Percentiles rank a stretch among this genome's conserved stretches.
These are phyloP conservation scores for Abortiporus biennis DNA, from an alignment of 1,284 basidiomycete genomes.

Conservation along the genomic window DNA sequence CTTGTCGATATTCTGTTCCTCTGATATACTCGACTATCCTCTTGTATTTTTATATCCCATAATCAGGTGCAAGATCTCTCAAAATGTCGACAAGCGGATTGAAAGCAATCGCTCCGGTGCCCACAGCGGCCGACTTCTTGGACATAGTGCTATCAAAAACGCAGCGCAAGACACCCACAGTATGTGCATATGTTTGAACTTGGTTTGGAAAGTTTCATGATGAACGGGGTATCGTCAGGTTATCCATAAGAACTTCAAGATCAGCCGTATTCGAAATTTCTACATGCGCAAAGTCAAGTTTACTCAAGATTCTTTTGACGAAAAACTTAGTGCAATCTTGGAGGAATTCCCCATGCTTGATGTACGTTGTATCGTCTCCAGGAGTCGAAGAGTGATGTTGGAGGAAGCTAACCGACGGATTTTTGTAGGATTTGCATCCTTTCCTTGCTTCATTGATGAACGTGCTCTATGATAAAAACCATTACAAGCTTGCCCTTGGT, in stretches of 20 bases:
- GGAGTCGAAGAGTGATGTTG: not conserved
- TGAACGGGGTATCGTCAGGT: slow-evolving; percentile 39
- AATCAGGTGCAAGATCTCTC: slow-evolving; percentile 9
- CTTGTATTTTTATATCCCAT: not conserved
- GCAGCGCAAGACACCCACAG: slow-evolving; percentile 95
- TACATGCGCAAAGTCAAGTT: slow-evolving; percentile 99
- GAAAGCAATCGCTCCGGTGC: slow-evolving; percentile 96
- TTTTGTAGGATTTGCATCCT: slow-evolving; percentile 81
- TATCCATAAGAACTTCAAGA: slow-evolving; percentile 99
- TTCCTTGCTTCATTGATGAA: slow-evolving; percentile 93
- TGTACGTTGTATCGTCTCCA: slow-evolving; percentile 41
- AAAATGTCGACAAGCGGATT: slow-evolving; percentile 83
- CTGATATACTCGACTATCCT: slow-evolving; percentile 4
- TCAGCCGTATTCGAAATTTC: slow-evolving; percentile 89
- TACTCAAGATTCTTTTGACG: slow-evolving; percentile 95
- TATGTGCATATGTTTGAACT: slow-evolving; percentile 27
- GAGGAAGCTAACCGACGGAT: too few species aligned
- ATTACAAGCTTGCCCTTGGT: slow-evolving; percentile 95
- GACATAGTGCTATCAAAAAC: slow-evolving; percentile 95
- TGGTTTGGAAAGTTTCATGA: not conserved
- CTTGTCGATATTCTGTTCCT: too few species aligned
- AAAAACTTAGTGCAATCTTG: slow-evolving; percentile 92
- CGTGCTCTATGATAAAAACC: slow-evolving; percentile 97
- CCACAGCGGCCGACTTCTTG: slow-evolving; percentile 91
- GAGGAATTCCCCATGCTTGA: slow-evolving; percentile 97